These are phyloP conservation scores for Boletellus sp. DNA, from an alignment of 1,284 basidiomycete species.

Conservation along the genomic window DNA sequence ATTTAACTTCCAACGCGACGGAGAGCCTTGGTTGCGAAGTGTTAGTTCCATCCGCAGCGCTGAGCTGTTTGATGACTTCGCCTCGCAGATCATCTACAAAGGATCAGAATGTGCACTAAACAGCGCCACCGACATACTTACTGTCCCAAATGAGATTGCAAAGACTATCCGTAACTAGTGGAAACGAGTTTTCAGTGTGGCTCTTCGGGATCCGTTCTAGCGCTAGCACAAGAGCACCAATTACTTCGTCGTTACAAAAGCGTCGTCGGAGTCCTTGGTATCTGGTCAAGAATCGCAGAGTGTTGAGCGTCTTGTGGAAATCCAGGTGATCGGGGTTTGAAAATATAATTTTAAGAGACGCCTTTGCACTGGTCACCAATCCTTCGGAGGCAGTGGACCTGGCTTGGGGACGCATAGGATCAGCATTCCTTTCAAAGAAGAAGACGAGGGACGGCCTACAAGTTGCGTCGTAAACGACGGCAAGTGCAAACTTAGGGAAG, in stretches of 20 bases:
- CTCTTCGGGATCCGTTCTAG: background rate
- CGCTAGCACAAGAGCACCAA: background rate
- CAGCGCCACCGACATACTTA: background rate
- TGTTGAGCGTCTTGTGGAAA: background rate
- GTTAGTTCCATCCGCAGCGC: background rate
- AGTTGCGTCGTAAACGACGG: background rate
- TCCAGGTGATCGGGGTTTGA: background rate
- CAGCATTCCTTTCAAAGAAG: background rate
- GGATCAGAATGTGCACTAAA: background rate
- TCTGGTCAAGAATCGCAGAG: constrained; percentile 2
- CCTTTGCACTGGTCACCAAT: background rate
- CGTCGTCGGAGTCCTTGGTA: background rate
- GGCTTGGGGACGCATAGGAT: background rate
- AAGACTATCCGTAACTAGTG: constrained; percentile 4
- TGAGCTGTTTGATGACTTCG: background rate
- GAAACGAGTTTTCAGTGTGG: background rate
- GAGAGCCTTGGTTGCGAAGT: background rate
- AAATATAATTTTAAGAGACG: background rate
- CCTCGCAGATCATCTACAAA: background rate
- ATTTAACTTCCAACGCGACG: background rate
- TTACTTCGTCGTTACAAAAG: constrained; percentile 1
- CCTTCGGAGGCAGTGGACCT: background rate
- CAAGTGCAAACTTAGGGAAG: constrained; percentile 1
- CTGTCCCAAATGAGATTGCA: constrained; percentile 2
- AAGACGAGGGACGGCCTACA: background rate